phyloP scores from a whole-genome alignment of 208 protist species.

The Acanthamoeba lugdunensis region DNA sequence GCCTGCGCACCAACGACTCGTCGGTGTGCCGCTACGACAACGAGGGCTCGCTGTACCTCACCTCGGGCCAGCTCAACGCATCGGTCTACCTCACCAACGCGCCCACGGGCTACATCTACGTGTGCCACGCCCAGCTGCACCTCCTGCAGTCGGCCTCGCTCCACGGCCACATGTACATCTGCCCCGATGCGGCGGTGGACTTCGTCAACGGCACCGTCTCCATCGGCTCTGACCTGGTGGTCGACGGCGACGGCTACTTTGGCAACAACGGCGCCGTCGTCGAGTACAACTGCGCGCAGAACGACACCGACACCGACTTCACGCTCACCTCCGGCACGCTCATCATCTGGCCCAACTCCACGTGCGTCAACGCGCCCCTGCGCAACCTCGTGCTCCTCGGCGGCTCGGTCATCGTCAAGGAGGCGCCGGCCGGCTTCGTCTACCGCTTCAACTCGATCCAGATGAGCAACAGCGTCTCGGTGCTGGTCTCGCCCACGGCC shows the following conservation, averaged over 20 bases:
- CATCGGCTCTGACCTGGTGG: conserved; percentile 24
- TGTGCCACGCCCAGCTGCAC: conserved; percentile 56
- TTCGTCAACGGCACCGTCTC: conserved; percentile 31
- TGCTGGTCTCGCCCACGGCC: background rate
- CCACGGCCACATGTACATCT: conserved; percentile 44
- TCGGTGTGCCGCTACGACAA: conserved; percentile 48
- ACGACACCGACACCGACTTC: conserved; percentile 62
- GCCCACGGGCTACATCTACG: conserved; percentile 67
- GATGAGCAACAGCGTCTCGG: conserved; percentile 57
- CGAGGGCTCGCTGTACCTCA: conserved; percentile 45
- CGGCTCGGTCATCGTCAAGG: conserved; percentile 51
- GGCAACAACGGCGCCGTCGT: conserved; percentile 18
- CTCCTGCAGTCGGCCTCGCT: conserved; percentile 28
- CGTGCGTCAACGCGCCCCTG: conserved; percentile 29
- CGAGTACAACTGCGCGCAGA: conserved; percentile 49
- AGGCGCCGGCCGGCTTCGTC: conserved; percentile 52
- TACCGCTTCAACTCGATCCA: conserved; percentile 69
- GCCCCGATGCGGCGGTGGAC: conserved; percentile 9
- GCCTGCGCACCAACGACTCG: conserved; percentile 45
- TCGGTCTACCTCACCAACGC: conserved; percentile 52
- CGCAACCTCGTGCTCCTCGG: conserved; percentile 63
- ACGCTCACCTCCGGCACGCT: conserved; percentile 52
- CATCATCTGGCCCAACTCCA: conserved; percentile 68
- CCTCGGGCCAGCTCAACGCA: conserved; percentile 44
- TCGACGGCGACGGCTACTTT: conserved; percentile 20